Conservation (phyloP, 805 yeast genomes). For the Yamadazyma takamatsuzukensis region DNA sequence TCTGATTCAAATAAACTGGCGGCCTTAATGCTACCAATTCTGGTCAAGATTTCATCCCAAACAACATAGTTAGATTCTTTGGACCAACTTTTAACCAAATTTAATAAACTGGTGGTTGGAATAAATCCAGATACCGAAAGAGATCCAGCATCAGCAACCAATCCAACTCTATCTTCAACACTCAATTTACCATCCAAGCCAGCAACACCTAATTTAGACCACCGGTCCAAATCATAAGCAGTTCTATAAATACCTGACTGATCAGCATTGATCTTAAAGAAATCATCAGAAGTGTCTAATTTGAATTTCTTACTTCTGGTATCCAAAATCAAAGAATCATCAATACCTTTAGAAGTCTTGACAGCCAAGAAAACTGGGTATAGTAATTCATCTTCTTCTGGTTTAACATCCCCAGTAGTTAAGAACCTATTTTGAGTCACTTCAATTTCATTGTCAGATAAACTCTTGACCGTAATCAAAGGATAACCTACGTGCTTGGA, state of each 20-base stretch:
- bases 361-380: slow-evolving; percentile 72
- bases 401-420: slow-evolving; percentile 71
- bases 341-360: slow-evolving; percentile 55
- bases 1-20: slow-evolving; percentile 56
- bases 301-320: slow-evolving; percentile 38
- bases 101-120: slow-evolving; percentile 56
- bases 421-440: slow-evolving; percentile 73
- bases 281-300: slow-evolving; percentile 38
- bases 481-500: slow-evolving; percentile 79
- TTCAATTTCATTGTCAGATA: slow-evolving; percentile 42
- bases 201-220: slow-evolving; percentile 62
- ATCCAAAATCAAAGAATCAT: slow-evolving; percentile 55
- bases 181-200: slow-evolving; percentile 57
- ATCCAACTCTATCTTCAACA: slow-evolving; percentile 74
- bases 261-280: slow-evolving; percentile 69
- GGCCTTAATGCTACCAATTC: slow-evolving; percentile 45
- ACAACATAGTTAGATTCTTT: slow-evolving; percentile 60
- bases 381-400: slow-evolving; percentile 65
- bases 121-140: slow-evolving; percentile 69
- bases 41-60: slow-evolving; percentile 57
- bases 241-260: slow-evolving; percentile 77
- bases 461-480: slow-evolving; percentile 62
- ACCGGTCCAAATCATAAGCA: slow-evolving; percentile 59
- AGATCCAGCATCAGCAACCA: slow-evolving; percentile 76
- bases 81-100: slow-evolving; percentile 58